These are phyloP conservation scores for Orbilia oligospora DNA, from an alignment of 2,329 filamentous ascomycete species.

Conservation along the genomic window DNA sequence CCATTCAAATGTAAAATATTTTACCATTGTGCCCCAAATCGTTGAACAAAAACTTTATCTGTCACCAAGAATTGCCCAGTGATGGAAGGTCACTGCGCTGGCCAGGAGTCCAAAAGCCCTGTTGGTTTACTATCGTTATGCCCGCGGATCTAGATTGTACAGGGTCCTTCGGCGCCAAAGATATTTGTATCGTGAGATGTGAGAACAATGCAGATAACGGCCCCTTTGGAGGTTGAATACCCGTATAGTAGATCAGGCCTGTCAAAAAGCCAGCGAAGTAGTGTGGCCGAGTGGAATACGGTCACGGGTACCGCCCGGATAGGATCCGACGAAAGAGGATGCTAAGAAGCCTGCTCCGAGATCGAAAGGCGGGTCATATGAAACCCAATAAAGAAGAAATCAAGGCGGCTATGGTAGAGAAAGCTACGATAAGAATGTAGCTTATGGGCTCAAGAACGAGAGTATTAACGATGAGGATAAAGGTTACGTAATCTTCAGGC, in stretches of 20 bases:
- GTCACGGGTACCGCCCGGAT: neutral
- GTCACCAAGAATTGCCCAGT: slow-evolving; percentile 7
- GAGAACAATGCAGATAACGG: slow-evolving; percentile 13
- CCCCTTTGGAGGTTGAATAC: slow-evolving; percentile 1
- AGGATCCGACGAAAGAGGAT: neutral
- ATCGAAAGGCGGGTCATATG: neutral
- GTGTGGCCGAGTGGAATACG: neutral
- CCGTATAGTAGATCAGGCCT: slow-evolving; percentile 1
- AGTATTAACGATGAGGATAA: too few relatives aligned
- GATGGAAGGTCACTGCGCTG: neutral
- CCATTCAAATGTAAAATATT: slow-evolving; percentile 18
- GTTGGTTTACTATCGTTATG: neutral
- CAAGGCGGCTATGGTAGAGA: slow-evolving; percentile 17
- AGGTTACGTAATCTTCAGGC: too few relatives aligned
- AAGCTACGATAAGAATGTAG: neutral
- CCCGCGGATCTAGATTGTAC: neutral
- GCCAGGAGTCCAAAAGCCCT: slow-evolving; percentile 13
- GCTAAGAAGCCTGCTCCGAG: neutral
- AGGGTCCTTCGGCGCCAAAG: neutral
- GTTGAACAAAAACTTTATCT: neutral
- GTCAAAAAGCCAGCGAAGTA: neutral
- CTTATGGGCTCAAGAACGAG: too few relatives aligned
- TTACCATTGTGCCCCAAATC: neutral
- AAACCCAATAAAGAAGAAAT: neutral
- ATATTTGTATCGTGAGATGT: slow-evolving; percentile 1